Base-by-base conservation (phyloP, 2,329 filamentous ascomycete species). In the Alternaria consortialis region DNA sequence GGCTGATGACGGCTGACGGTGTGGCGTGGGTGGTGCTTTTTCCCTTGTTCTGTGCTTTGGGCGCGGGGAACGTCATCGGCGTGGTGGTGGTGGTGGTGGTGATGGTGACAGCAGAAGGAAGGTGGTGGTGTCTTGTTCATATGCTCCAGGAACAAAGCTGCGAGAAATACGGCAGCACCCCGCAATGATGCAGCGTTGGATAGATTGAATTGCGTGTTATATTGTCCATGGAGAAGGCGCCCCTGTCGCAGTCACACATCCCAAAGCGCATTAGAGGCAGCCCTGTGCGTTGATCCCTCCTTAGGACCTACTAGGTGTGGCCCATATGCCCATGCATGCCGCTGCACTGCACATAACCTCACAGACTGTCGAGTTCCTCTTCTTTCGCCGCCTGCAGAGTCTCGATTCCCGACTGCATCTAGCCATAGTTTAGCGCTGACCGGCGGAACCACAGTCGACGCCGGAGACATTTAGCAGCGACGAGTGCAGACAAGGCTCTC, bases 281-380 rank as follows among this genome's bases (percentile, higher is more conserved):
- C 61, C 52, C 62, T 64, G 64, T 65, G 64, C 64, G 62, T 52
- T 43, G 48, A 65, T 61, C 62, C 63, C 65, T 65, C 64, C 51
- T 66, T 57, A 50, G 46, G 46, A 50, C 46, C 46, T 25, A 47
- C 46, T n/a, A 53, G 62, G 44, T 29, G 51, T 58, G 56, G 59
- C 60, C 53, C 56, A 53, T 23, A 48, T 20, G 50, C 36, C 46
- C 44, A 29, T 63, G 52, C 47, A 61, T 53, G 36, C 27, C 42
- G 25, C 47, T 54, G 36, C 39, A 40, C 47, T 55, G 40, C 42
- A 51, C 59, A 62, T 37, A 42, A 55, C 60, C 53, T 57, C 53
- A 32, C 46, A 42, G 43, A 42, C 50, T 48, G 57, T 52, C 52
- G 46, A 56, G 31, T 20, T 51, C 20, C 31, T 43, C 55, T 31